Evolutionary conservation across 768 basidiomycete species (phyloP).

Genomic region (Stropharia rugosoannulata): DNA sequence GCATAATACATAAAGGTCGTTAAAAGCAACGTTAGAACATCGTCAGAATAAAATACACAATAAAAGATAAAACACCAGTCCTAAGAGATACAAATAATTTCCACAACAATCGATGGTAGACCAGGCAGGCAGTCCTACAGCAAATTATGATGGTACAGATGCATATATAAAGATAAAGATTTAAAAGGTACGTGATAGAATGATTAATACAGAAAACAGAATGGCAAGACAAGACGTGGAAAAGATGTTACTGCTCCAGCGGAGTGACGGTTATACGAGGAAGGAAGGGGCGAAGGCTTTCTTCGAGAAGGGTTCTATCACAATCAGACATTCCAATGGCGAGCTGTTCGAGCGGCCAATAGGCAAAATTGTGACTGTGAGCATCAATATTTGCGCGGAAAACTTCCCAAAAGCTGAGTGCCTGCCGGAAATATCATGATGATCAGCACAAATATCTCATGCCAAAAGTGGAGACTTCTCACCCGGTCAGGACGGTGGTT

Average conservation of each 20-base stretch:
- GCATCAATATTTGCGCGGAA: conserved; percentile 3
- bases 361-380: background rate
- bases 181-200: background rate
- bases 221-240: background rate
- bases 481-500: too few species aligned
- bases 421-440: background rate
- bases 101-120: too few species aligned
- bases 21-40: too few species aligned
- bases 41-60: too few species aligned
- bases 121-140: too few species aligned
- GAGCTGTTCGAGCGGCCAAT: conserved; percentile 10
- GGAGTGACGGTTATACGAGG: conserved; percentile 1
- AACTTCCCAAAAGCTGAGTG: background rate
- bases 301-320: background rate
- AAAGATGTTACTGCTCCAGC: conserved; percentile 1
- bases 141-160: too few species aligned
- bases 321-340: conserved; percentile 4
- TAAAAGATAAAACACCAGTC: too few species aligned
- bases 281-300: background rate
- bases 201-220: background rate
- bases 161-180: background rate
- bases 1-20: too few species aligned
- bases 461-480: too few species aligned
- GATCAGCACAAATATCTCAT: background rate
- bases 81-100: too few species aligned